Base-by-base conservation (phyloP, 768 basidiomycete genomes). In the Lentinula edodes region DNA sequence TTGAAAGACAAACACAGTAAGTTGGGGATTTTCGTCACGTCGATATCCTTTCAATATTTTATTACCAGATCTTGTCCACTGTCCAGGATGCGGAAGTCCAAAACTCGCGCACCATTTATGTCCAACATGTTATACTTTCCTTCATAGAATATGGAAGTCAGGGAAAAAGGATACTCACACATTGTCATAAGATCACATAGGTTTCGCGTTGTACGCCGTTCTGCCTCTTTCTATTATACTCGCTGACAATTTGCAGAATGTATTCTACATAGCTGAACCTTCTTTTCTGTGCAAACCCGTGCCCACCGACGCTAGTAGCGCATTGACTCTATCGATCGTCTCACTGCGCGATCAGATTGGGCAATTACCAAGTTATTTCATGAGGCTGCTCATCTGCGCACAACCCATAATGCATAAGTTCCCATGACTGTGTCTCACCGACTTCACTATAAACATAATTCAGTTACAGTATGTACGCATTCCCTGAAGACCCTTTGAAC, bases 101-200 rank as follows among this genome's bases (percentile, higher is more conserved):
- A 97, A 97, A 72, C 85, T 95, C 15, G 87, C 91, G 16, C 95
- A 96, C 69, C 87, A 95, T 71, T 75, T 95, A 13, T 98, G 95
- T 74, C 82, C 85, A 60, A 79, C 77, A 38, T 98, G 95, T 72
- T 95, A 90, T 68, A 84, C 83, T 15, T 82, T 82, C 62, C 76
- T 94, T 54, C 86, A 75, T 62, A 76, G 88, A 61, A 78, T 77
- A 68, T 91, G 84, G 83, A 90, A 91, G 67, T 67, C 75, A 23
- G 75, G 76, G 62, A 67, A 62, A 63, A 77, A 76, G 62, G 70
- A 67, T 36, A 48, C 61, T 58, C 63, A 60, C 39, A 66, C 80
- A 62, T 58, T 78, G 61, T 77, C 74, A 65, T 80, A 66, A 69
- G 16, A 52, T 36, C 46, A 20, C 45, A 13, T 18, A 32, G 3